phyloP scores from a whole-genome alignment of 768 basidiomycete species.

The Cystofilobasidium macerans region DNA sequence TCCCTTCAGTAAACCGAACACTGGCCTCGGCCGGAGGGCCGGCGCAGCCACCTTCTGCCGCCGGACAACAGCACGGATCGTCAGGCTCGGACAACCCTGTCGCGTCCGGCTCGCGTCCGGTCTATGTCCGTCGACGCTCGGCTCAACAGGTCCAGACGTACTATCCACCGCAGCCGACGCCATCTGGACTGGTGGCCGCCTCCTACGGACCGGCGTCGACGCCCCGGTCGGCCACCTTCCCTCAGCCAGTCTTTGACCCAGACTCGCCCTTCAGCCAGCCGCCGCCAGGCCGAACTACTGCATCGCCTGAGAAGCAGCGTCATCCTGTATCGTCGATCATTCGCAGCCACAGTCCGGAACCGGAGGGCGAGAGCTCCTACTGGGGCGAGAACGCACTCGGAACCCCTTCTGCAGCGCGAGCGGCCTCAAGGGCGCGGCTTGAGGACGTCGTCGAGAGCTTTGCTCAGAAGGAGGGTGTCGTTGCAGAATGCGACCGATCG shows the following conservation, averaged over 20 bases:
- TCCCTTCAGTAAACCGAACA: no score
- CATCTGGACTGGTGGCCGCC: neutral
- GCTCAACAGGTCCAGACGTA: no score
- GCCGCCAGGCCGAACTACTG: neutral
- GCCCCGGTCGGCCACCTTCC: neutral
- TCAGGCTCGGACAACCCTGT: no score
- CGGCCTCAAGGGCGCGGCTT: neutral
- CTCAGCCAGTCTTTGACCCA: slow-evolving; percentile 15
- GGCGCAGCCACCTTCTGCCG: no score
- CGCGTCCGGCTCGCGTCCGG: slow-evolving; percentile 1
- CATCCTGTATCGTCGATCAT: neutral
- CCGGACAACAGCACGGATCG: no score
- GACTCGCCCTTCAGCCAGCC: slow-evolving; percentile 17
- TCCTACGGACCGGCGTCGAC: neutral
- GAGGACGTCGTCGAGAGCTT: neutral
- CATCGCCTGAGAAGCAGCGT: neutral
- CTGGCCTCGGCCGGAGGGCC: no score
- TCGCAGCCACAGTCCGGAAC: neutral
- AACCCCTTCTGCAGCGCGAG: neutral
- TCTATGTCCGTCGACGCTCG: neutral
- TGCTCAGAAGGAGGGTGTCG: neutral
- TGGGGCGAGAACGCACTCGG: slow-evolving; percentile 1
- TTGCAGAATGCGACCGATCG: no score
- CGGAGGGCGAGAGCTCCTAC: neutral
- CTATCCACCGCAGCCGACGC: no score